Percentiles rank a stretch among this genome's conserved stretches.
Evolutionary conservation across 352 stramenopile genomes (phyloP).

Genomic region (Elongisporangium undulatum): DNA sequence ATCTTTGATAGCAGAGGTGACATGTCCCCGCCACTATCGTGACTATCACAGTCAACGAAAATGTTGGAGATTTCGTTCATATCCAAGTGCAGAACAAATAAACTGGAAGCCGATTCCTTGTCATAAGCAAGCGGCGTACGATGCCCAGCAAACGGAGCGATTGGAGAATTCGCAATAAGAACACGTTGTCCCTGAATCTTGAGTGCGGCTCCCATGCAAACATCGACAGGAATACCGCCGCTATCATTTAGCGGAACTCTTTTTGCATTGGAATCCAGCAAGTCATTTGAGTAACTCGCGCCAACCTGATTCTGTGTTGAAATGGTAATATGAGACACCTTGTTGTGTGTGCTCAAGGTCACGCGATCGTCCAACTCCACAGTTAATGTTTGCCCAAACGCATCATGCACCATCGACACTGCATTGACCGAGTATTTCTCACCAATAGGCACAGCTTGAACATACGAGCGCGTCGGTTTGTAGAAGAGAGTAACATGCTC

Average conservation of each 20-base stretch:
- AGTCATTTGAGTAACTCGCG: conserved; percentile 65
- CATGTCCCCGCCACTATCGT: neutral
- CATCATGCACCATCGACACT: conserved; percentile 39
- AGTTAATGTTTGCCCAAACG: conserved; percentile 36
- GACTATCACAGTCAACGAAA: neutral
- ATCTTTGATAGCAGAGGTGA: conserved; percentile 8
- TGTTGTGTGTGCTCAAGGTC: conserved; percentile 39
- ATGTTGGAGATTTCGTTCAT: conserved; percentile 10
- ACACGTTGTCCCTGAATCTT: conserved; percentile 35
- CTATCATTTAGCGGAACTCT: conserved; percentile 11
- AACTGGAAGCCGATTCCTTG: neutral
- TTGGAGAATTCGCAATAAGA: conserved; percentile 25
- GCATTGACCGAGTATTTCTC: conserved; percentile 24
- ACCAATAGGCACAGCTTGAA: conserved; percentile 38
- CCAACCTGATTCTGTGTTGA: conserved; percentile 38
- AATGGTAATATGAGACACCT: conserved; percentile 59
- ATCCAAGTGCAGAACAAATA: conserved; percentile 30
- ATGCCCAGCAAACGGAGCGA: conserved; percentile 7
- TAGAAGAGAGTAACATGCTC: conserved; percentile 75
- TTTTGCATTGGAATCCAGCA: conserved; percentile 24
- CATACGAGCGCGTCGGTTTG: conserved; percentile 45
- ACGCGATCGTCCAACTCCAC: conserved; percentile 35
- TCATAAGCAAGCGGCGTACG: neutral
- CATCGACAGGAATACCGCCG: conserved; percentile 17
- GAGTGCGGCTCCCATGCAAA: conserved; percentile 24